Percentiles rank a stretch among this genome's conserved stretches.
These are phyloP conservation scores for Pichia sp. DNA, from an alignment of 1,139 yeast genomes.

Conservation along the genomic window DNA sequence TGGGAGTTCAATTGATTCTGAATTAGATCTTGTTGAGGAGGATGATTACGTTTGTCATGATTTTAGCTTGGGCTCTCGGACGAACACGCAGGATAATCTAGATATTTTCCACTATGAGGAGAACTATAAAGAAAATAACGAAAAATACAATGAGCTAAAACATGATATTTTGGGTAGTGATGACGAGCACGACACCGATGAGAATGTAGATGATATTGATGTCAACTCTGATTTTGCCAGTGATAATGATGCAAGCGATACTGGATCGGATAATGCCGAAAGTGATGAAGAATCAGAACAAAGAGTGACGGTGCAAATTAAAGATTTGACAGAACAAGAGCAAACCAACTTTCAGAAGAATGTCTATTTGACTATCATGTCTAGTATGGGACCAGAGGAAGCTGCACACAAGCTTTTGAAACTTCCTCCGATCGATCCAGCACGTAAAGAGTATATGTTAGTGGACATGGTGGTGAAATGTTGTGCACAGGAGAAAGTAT, in stretches of 20 bases:
- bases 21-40: slow-evolving; percentile 56
- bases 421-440: slow-evolving; percentile 34
- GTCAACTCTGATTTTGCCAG: slow-evolving; percentile 25
- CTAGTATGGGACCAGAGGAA: slow-evolving; percentile 92
- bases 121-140: slow-evolving; percentile 46
- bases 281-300: slow-evolving; percentile 36
- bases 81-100: slow-evolving; percentile 41
- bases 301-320: slow-evolving; percentile 28
- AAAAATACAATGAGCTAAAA: slow-evolving; percentile 32
- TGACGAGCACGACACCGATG: slow-evolving; percentile 25
- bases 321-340: slow-evolving; percentile 67
- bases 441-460: slow-evolving; percentile 35
- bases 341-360: slow-evolving; percentile 59
- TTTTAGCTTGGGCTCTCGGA: slow-evolving; percentile 45
- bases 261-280: slow-evolving; percentile 10
- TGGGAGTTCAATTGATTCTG: slow-evolving; percentile 31
- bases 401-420: slow-evolving; percentile 78
- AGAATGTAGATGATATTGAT: slow-evolving; percentile 24
- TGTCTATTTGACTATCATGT: slow-evolving; percentile 78
- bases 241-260: slow-evolving; percentile 34
- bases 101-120: slow-evolving; percentile 49
- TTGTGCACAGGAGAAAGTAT: slow-evolving; percentile 82
- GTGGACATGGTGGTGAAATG: slow-evolving; percentile 76
- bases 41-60: slow-evolving; percentile 57
- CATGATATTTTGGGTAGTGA: slow-evolving; percentile 41